Evolutionary conservation across 225 moss, liverwort and hornwort genomes (phyloP).

Genomic region (Anthoceros angustus): DNA sequence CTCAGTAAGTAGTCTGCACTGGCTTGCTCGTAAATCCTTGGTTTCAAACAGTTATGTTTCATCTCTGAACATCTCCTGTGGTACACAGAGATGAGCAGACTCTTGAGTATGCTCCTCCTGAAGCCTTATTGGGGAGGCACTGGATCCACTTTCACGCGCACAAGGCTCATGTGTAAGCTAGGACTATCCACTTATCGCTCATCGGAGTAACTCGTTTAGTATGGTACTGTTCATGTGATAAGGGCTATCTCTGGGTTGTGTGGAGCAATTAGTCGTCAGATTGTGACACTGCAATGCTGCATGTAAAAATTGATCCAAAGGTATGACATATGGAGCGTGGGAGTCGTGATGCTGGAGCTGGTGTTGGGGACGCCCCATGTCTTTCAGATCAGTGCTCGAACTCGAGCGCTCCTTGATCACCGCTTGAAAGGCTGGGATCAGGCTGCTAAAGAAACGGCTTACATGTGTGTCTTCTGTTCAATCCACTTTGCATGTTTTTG

Average conservation of each 20-base stretch:
- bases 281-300: not conserved
- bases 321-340: constrained; percentile 76
- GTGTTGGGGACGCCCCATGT: constrained; percentile 73
- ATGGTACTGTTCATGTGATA: no score
- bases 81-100: constrained; percentile 41
- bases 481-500: not conserved
- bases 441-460: constrained; percentile 47
- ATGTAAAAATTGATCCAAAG: not conserved
- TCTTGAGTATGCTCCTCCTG: constrained; percentile 66
- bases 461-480: constrained; percentile 14
- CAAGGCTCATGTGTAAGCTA: constrained; percentile 41
- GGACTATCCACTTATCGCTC: not conserved
- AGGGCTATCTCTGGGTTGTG: no score
- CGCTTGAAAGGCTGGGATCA: constrained; percentile 68
- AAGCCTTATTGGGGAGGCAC: constrained; percentile 53
- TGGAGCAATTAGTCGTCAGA: not conserved
- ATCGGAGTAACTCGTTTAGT: not conserved
- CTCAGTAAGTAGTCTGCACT: constrained; percentile 16
- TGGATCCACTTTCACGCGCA: constrained; percentile 70
- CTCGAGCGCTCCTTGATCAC: constrained; percentile 43
- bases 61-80: not conserved
- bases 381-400: constrained; percentile 66
- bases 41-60: not conserved
- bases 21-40: not conserved
- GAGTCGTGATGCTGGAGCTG: constrained; percentile 69